Percentiles rank a stretch among this genome's conserved stretches.
Conservation (phyloP, 2,329 filamentous ascomycete genomes). For the Colletotrichum karsti region DNA sequence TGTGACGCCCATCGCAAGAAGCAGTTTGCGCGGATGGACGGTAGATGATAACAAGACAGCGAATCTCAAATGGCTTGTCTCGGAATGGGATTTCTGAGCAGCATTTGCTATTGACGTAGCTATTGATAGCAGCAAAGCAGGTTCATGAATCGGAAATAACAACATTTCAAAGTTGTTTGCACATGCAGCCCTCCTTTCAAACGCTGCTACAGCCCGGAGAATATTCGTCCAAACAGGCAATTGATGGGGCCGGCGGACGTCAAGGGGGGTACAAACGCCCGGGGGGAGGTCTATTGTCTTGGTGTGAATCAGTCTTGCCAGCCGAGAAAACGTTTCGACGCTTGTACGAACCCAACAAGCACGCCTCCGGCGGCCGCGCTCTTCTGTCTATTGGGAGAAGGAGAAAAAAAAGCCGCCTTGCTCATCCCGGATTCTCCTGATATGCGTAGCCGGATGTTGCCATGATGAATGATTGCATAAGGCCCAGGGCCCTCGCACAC, state of each 20-base stretch:
- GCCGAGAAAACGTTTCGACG: constrained; percentile 8
- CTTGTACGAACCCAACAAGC: background rate
- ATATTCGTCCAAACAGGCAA: background rate
- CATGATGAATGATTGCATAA: background rate
- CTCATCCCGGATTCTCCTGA: background rate
- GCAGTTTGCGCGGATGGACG: background rate
- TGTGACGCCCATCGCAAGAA: background rate
- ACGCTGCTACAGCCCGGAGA: background rate
- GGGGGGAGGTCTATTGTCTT: background rate
- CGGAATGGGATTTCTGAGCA: background rate
- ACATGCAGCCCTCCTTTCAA: background rate
- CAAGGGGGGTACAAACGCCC: background rate
- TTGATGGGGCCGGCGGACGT: background rate
- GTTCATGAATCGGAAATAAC: background rate
- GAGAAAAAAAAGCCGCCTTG: too few relatives aligned
- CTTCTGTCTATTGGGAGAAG: background rate
- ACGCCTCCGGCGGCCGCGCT: constrained; percentile 6
- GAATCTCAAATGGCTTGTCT: background rate
- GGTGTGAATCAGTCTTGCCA: background rate
- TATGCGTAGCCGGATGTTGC: constrained; percentile 1
- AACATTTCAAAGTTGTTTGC: background rate
- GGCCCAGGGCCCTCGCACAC: background rate
- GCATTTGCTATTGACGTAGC: background rate
- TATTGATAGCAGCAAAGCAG: background rate
- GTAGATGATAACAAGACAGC: background rate